phyloP scores from a whole-genome alignment of 1,139 yeast species.

The Suhomyces choctaworum region DNA sequence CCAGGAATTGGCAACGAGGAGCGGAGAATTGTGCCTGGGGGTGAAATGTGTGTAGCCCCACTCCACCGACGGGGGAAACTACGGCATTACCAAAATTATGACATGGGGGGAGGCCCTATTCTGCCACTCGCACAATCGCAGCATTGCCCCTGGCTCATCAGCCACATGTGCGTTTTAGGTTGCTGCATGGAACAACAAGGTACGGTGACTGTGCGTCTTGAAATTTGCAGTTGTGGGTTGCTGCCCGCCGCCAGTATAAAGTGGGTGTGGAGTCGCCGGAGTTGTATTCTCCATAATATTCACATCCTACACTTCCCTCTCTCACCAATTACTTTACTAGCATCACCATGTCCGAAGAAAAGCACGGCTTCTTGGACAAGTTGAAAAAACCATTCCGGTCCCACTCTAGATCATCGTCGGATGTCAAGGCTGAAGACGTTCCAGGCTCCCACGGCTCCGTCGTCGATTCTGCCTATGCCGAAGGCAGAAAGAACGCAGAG shows the following conservation, averaged over 20 bases:
- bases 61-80: no score
- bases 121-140: no score
- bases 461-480: conserved; percentile 6
- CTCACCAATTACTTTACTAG: background rate
- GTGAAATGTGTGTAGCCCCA: no score
- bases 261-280: no score
- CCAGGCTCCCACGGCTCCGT: background rate
- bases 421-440: conserved; percentile 9
- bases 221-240: conserved; percentile 11
- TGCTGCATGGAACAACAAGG: conserved; percentile 11
- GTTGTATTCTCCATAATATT: background rate
- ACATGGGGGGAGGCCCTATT: no score
- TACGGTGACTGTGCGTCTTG: no score
- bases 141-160: conserved; percentile 9
- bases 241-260: conserved; percentile 8
- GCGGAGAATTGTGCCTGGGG: no score
- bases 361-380: conserved; percentile 26
- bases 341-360: conserved; percentile 17
- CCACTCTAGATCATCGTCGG: conserved; percentile 23
- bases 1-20: no score
- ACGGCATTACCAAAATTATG: no score
- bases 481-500: conserved; percentile 3
- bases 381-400: conserved; percentile 32
- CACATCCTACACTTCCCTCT: background rate
- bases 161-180: conserved; percentile 11